These are phyloP conservation scores for Alternaria sp. DNA, from an alignment of 2,329 filamentous ascomycete genomes.

Conservation along the genomic window DNA sequence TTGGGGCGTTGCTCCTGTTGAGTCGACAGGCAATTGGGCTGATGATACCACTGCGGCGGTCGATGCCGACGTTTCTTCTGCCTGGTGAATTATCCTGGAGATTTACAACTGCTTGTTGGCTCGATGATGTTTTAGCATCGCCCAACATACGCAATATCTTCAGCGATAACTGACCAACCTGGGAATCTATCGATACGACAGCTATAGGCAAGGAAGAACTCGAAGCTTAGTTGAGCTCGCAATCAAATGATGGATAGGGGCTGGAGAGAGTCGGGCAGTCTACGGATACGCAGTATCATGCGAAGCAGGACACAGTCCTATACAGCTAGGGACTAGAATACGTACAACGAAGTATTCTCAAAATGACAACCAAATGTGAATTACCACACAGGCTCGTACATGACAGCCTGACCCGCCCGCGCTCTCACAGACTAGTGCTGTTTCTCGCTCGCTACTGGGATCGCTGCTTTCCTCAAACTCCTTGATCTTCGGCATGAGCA, in stretches of 20 bases:
- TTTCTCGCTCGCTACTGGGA: neutral
- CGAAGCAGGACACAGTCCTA: constrained; percentile 1
- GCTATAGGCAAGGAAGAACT: neutral
- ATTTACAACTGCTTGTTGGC: constrained; percentile 3
- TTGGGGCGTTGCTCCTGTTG: constrained; percentile 32
- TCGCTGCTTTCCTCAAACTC: neutral
- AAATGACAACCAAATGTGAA: neutral
- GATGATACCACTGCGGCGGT: constrained; percentile 23
- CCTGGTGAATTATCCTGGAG: constrained; percentile 17
- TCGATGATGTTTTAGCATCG: neutral
- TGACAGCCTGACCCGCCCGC: neutral
- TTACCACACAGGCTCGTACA: neutral
- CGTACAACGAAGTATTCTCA: neutral
- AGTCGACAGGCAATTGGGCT: constrained; percentile 26
- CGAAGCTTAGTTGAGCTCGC: constrained; percentile 1
- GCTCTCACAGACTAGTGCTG: neutral
- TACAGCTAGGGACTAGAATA: constrained; percentile 3
- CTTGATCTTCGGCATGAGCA: neutral
- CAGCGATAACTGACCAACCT: neutral
- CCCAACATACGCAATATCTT: constrained; percentile 4
- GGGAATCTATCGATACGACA: neutral
- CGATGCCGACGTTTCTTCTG: constrained; percentile 8
- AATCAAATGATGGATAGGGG: neutral
- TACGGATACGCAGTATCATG: neutral
- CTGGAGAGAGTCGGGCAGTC: neutral